Evolutionary conservation across 495 filamentous ascomycete genomes (phyloP).

Genomic region (Cairneyella variabilis): DNA sequence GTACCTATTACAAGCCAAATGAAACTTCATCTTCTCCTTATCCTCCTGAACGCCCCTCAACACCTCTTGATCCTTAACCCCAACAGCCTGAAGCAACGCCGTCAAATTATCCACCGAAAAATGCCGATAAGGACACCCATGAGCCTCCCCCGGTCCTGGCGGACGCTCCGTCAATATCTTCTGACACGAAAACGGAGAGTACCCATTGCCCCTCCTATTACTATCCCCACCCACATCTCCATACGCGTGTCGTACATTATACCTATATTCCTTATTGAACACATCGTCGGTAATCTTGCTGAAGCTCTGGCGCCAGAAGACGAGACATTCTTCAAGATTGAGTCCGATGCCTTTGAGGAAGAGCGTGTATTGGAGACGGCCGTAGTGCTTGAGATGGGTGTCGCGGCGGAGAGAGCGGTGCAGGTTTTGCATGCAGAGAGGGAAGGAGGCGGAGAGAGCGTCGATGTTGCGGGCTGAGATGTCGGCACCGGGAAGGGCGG

Average conservation of each 20-base stretch:
- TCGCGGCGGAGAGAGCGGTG: conserved; percentile 81
- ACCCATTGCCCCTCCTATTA: conserved; percentile 78
- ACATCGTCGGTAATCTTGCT: conserved; percentile 80
- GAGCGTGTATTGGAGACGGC: conserved; percentile 90
- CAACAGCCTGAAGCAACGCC: conserved; percentile 64
- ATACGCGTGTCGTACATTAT: conserved; percentile 92
- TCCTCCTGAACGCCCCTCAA: conserved; percentile 83
- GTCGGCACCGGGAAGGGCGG: conserved; percentile 39
- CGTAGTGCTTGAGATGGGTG: conserved; percentile 87
- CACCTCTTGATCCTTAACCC: conserved; percentile 72
- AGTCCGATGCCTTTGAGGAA: conserved; percentile 98
- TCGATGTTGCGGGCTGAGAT: conserved; percentile 80
- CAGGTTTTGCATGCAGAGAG: conserved; percentile 88
- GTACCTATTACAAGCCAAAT: conserved; percentile 83
- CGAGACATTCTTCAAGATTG: conserved; percentile 83
- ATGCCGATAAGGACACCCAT: conserved; percentile 95
- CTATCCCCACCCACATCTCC: conserved; percentile 93
- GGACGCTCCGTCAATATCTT: conserved; percentile 85
- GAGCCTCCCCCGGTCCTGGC: conserved; percentile 77
- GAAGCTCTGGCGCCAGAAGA: conserved; percentile 90
- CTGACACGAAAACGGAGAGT: conserved; percentile 88
- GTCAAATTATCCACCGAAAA: conserved; percentile 84
- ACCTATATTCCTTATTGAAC: conserved; percentile 94
- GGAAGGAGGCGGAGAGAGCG: conserved; percentile 80
- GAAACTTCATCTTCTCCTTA: conserved; percentile 80